phyloP scores from a whole-genome alignment of 805 yeast species.

The Candida vartiovaarae region DNA sequence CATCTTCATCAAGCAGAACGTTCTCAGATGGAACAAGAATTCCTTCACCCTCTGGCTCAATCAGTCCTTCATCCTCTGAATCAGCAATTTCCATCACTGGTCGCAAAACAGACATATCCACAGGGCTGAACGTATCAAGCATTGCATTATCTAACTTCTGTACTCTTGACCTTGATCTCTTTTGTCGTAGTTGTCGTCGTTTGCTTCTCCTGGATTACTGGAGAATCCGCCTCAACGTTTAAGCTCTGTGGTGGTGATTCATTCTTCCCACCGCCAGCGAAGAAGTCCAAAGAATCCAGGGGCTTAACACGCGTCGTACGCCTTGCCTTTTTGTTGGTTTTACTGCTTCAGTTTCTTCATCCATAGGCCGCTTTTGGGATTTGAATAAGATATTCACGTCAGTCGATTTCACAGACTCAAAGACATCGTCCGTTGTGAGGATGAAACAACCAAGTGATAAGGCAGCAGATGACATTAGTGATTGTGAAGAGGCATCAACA shows the following conservation, averaged over 20 bases:
- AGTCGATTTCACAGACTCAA: conserved; percentile 3
- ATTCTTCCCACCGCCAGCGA: conserved; percentile 30
- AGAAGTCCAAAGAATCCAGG: conserved; percentile 29
- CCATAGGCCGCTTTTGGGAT: conserved; percentile 1
- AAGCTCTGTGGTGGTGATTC: conserved; percentile 1
- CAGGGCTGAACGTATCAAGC: conserved; percentile 5
- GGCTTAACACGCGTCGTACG: conserved; percentile 23
- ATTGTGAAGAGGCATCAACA: background rate
- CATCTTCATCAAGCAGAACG: too few species aligned
- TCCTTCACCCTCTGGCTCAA: too few species aligned
- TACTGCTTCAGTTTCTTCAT: background rate
- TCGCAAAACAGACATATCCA: background rate
- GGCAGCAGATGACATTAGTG: background rate
- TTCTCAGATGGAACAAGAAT: too few species aligned
- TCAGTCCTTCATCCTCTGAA: background rate
- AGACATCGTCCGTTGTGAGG: conserved; percentile 23
- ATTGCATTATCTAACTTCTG: conserved; percentile 5
- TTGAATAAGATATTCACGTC: background rate
- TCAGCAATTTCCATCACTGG: background rate
- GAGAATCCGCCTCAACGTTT: background rate
- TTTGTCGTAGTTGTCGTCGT: background rate
- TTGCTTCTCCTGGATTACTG: background rate
- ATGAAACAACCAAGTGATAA: conserved; percentile 13
- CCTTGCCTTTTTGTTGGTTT: conserved; percentile 12
- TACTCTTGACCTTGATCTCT: conserved; percentile 2